phyloP scores from a whole-genome alignment of 768 basidiomycete genomes.

The Boletus subparvulus region DNA sequence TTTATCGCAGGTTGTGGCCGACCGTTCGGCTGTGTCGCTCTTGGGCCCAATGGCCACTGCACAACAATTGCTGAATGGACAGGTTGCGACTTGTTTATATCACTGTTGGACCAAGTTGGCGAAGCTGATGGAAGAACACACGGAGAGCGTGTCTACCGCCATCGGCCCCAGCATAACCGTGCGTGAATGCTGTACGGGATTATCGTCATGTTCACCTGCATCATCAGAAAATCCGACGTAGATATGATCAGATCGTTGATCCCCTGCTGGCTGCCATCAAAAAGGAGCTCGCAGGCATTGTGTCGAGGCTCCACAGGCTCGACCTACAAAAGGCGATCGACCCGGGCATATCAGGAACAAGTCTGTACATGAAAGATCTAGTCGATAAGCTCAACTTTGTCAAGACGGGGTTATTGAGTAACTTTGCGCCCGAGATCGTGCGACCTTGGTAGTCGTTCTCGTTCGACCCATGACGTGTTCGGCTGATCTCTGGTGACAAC shows the following conservation, averaged over 20 bases:
- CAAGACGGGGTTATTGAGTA: constrained; percentile 72
- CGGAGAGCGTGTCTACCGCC: constrained; percentile 46
- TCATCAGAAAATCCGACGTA: constrained; percentile 25
- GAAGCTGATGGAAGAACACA: constrained; percentile 25
- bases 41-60: constrained; percentile 75
- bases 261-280: constrained; percentile 68
- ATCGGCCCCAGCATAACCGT: constrained; percentile 64
- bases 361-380: constrained; percentile 84
- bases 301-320: constrained; percentile 81
- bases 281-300: constrained; percentile 76
- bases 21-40: constrained; percentile 69
- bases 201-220: neutral
- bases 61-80: constrained; percentile 76
- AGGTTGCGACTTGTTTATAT: constrained; percentile 67
- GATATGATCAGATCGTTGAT: constrained; percentile 58
- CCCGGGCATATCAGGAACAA: constrained; percentile 51
- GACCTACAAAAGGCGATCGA: constrained; percentile 77
- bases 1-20: constrained; percentile 58
- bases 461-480: neutral
- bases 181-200: constrained; percentile 14
- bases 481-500: constrained; percentile 4
- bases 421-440: constrained; percentile 71
- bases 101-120: constrained; percentile 26
- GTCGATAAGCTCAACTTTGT: constrained; percentile 80
- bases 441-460: constrained; percentile 62